Conservation (phyloP, 1,284 basidiomycete genomes). For the Cerrena zonata region DNA sequence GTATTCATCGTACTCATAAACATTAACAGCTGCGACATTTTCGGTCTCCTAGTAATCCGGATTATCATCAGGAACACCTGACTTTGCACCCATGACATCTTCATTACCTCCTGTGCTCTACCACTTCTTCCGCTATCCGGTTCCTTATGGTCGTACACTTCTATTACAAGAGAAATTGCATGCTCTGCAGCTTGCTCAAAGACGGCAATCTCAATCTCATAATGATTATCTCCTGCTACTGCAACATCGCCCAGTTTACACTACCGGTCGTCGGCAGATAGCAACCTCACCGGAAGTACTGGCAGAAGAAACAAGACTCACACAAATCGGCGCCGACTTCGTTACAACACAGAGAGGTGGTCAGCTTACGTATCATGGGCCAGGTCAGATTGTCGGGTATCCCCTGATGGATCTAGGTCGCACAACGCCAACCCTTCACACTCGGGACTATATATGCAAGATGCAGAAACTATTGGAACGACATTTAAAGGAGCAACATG, state of each 20-base stretch:
- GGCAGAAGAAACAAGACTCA: constrained; percentile 64
- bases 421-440: constrained; percentile 40
- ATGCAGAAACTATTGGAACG: constrained; percentile 59
- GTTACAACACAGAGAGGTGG: constrained; percentile 81
- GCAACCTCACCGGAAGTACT: constrained; percentile 50
- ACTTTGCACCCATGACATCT: no score
- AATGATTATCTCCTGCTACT: constrained; percentile 68
- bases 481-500: constrained; percentile 55
- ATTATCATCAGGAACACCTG: no score
- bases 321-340: constrained; percentile 81
- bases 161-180: constrained; percentile 69
- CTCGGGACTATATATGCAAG: constrained; percentile 69
- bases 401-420: constrained; percentile 79
- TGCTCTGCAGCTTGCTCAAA: constrained; percentile 50
- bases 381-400: constrained; percentile 95
- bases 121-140: constrained; percentile 67
- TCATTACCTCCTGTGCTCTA: constrained; percentile 64
- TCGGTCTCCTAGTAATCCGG: no score
- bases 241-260: constrained; percentile 91
- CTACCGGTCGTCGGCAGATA: constrained; percentile 78
- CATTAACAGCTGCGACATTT: no score
- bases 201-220: constrained; percentile 39
- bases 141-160: constrained; percentile 69
- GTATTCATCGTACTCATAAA: no score
- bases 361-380: constrained; percentile 94